phyloP scores from a whole-genome alignment of 345 rosid species.

The Litchi chinensis region DNA sequence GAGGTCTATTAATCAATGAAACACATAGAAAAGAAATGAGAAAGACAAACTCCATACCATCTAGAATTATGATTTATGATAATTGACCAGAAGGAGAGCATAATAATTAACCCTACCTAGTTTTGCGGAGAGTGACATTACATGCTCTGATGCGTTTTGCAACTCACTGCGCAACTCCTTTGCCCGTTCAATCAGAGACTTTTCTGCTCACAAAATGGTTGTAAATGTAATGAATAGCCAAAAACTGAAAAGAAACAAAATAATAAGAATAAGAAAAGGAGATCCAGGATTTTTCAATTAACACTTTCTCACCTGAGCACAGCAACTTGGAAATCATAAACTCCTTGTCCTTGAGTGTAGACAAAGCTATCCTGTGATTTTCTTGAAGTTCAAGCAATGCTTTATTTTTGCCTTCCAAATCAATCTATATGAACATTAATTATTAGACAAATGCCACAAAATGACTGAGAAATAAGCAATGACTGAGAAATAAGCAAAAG shows the following conservation, averaged over 20 bases:
- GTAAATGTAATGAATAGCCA: slow-evolving; percentile 6
- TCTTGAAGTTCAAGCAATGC: slow-evolving; percentile 67
- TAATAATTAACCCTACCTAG: slow-evolving; percentile 53
- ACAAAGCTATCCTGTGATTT: slow-evolving; percentile 41
- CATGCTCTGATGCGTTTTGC: slow-evolving; percentile 79
- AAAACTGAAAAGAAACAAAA: neutral
- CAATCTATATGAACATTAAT: slow-evolving; percentile 47
- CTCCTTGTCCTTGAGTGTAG: slow-evolving; percentile 61
- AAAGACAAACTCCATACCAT: neutral
- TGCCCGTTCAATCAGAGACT: slow-evolving; percentile 57
- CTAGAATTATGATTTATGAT: neutral
- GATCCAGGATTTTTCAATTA: neutral
- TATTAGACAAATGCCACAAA: slow-evolving; percentile 15
- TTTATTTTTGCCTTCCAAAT: slow-evolving; percentile 54
- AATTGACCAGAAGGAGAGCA: neutral
- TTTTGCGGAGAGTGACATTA: slow-evolving; percentile 65
- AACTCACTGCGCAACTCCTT: slow-evolving; percentile 68
- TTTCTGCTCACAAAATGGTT: slow-evolving; percentile 49
- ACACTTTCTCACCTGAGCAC: slow-evolving; percentile 55
- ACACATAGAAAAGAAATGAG: neutral
- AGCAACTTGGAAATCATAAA: slow-evolving; percentile 55
- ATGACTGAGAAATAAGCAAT: slow-evolving; percentile 4
- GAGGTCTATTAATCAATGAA: neutral
- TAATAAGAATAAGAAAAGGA: neutral
- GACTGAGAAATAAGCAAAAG: slow-evolving; percentile 1